A percentile compares a stretch with the other conserved stretches of the same genome.
Conservation (phyloP, 1,284 basidiomycete species). For the Ceratobasidium sp. region DNA sequence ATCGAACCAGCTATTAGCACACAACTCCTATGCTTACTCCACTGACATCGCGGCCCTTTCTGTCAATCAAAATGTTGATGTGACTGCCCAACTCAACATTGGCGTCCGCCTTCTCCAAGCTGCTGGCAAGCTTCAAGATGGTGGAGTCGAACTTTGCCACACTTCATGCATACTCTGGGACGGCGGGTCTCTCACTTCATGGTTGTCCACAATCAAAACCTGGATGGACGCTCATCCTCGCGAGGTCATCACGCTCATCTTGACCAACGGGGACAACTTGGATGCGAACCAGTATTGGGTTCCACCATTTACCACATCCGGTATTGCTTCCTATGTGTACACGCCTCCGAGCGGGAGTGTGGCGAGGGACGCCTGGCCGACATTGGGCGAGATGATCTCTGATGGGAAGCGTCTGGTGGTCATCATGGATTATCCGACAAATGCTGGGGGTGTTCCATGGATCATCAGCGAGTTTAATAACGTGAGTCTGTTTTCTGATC, state of each 20-base stretch:
- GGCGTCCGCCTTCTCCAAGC: slow-evolving; percentile 31
- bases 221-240: slow-evolving; percentile 41
- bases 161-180: slow-evolving; percentile 33
- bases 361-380: slow-evolving; percentile 30
- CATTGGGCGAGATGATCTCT: slow-evolving; percentile 25
- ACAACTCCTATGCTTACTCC: slow-evolving; percentile 39
- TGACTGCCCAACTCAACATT: slow-evolving; percentile 27
- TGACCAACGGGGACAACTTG: slow-evolving; percentile 35
- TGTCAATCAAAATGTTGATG: slow-evolving; percentile 32
- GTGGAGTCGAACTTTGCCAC: slow-evolving; percentile 34
- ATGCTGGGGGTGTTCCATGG: slow-evolving; percentile 29
- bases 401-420: slow-evolving; percentile 30
- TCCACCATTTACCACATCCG: slow-evolving; percentile 18
- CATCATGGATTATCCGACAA: slow-evolving; percentile 41
- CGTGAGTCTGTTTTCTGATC: neutral
- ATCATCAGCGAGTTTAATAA: slow-evolving; percentile 40
- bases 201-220: slow-evolving; percentile 31
- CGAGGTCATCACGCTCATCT: slow-evolving; percentile 22
- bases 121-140: slow-evolving; percentile 19
- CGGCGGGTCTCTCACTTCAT: slow-evolving; percentile 31
- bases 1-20: neutral
- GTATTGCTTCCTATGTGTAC: slow-evolving; percentile 23
- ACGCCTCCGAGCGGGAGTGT: slow-evolving; percentile 21
- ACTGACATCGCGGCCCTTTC: slow-evolving; percentile 28
- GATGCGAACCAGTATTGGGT: slow-evolving; percentile 35